phyloP scores from a whole-genome alignment of 805 yeast species.

The Aciculoconidium aculeatum region DNA sequence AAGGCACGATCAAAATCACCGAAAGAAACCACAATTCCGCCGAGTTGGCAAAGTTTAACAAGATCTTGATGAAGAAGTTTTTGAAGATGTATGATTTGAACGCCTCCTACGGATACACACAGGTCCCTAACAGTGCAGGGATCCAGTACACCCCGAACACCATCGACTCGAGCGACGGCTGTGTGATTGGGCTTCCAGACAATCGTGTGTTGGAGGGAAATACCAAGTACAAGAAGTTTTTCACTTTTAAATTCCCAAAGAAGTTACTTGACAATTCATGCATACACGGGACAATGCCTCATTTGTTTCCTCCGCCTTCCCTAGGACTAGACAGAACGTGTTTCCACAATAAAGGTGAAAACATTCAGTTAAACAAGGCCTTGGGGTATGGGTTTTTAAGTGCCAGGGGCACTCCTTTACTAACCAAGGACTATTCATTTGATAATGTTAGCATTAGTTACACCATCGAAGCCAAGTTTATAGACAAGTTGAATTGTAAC shows the following conservation, averaged over 20 bases:
- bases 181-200: constrained; percentile 44
- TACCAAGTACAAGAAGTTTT: constrained; percentile 49
- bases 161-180: constrained; percentile 41
- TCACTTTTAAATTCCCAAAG: constrained; percentile 53
- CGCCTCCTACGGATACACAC: constrained; percentile 47
- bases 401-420: constrained; percentile 48
- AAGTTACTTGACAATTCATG: constrained; percentile 49
- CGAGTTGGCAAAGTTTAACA: constrained; percentile 16
- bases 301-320: constrained; percentile 39
- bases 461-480: constrained; percentile 48
- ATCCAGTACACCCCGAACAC: constrained; percentile 39
- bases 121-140: constrained; percentile 49
- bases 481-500: constrained; percentile 37
- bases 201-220: constrained; percentile 45
- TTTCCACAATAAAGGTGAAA: constrained; percentile 28
- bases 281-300: constrained; percentile 35
- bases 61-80: constrained; percentile 42
- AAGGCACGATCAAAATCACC: constrained; percentile 30
- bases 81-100: constrained; percentile 56
- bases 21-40: constrained; percentile 15
- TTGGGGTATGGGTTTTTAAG: constrained; percentile 52
- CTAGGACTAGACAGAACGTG: constrained; percentile 36
- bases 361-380: constrained; percentile 30
- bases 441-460: constrained; percentile 45
- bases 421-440: constrained; percentile 40